Percentiles rank a stretch among this genome's conserved stretches.
These are phyloP conservation scores for Penicillium palitans DNA, from an alignment of 2,329 filamentous ascomycete genomes.

Conservation along the genomic window DNA sequence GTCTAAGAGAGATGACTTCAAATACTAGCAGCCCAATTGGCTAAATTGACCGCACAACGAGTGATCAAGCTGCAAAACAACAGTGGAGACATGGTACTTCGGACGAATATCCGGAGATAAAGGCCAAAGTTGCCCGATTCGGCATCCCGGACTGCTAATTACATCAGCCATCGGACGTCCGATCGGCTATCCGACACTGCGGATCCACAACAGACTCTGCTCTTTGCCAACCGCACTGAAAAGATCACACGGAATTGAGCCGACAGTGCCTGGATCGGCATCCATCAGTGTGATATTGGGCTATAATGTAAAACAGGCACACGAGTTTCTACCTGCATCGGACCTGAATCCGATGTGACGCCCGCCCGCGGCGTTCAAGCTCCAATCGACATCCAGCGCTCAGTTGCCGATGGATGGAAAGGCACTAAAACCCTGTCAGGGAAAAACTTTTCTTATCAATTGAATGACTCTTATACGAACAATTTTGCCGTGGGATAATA, in stretches of 20 bases:
- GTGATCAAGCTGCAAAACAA: not conserved
- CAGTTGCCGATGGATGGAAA: conserved; percentile 19
- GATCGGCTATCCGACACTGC: conserved; percentile 24
- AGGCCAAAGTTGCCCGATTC: not conserved
- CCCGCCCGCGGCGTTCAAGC: conserved; percentile 13
- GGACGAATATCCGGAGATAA: not conserved
- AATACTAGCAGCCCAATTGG: not conserved
- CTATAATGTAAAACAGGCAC: conserved; percentile 5
- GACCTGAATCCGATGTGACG: conserved; percentile 20
- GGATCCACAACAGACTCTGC: conserved; percentile 15
- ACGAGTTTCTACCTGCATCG: conserved; percentile 14
- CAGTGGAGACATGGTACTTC: not conserved
- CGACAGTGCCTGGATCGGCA: conserved; percentile 11
- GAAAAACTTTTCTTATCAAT: conserved; percentile 10
- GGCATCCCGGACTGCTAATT: conserved; percentile 2
- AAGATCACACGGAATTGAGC: conserved; percentile 20
- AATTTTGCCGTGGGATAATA: not conserved
- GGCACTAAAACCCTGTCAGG: conserved; percentile 9
- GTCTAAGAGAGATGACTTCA: not conserved
- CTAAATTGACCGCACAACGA: not conserved
- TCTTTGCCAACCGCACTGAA: conserved; percentile 12
- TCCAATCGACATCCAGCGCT: conserved; percentile 21
- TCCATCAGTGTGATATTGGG: conserved; percentile 15
- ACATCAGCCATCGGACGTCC: conserved; percentile 17
- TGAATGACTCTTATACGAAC: conserved; percentile 11